These are phyloP conservation scores for Ceratobasidium sp. DNA, from an alignment of 1,284 basidiomycete species.

Conservation along the genomic window DNA sequence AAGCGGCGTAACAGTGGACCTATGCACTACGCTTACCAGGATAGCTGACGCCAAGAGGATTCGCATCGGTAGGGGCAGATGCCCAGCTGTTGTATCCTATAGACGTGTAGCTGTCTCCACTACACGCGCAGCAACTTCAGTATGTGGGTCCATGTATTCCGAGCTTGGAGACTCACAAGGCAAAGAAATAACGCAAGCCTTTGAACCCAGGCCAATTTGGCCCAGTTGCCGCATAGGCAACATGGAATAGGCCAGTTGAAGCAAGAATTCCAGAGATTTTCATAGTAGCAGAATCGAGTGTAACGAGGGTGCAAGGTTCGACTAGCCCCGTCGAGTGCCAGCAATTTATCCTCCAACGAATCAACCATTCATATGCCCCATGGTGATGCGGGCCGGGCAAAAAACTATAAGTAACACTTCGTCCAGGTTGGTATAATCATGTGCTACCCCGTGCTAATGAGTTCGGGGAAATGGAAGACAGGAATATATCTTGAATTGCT, in stretches of 20 bases:
- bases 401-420: too few species aligned
- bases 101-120: constrained; percentile 3
- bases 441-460: constrained; percentile 13
- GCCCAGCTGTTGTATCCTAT: constrained; percentile 4
- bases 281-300: background rate
- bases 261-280: background rate
- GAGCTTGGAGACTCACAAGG: background rate
- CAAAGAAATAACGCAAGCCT: constrained; percentile 12
- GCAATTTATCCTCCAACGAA: too few species aligned
- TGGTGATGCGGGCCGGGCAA: too few species aligned
- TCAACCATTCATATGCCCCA: too few species aligned
- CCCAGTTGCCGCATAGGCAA: background rate
- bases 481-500: background rate
- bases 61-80: background rate
- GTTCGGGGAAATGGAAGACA: constrained; percentile 26
- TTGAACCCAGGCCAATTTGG: constrained; percentile 15
- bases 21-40: background rate
- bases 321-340: background rate
- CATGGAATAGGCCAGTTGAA: background rate
- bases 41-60: background rate
- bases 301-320: background rate
- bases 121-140: background rate
- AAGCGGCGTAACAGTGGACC: background rate
- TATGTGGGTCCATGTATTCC: background rate
- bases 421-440: background rate